These are phyloP conservation scores for Melaleuca quinquenervia DNA, from an alignment of 345 rosid genomes.

Conservation along the genomic window DNA sequence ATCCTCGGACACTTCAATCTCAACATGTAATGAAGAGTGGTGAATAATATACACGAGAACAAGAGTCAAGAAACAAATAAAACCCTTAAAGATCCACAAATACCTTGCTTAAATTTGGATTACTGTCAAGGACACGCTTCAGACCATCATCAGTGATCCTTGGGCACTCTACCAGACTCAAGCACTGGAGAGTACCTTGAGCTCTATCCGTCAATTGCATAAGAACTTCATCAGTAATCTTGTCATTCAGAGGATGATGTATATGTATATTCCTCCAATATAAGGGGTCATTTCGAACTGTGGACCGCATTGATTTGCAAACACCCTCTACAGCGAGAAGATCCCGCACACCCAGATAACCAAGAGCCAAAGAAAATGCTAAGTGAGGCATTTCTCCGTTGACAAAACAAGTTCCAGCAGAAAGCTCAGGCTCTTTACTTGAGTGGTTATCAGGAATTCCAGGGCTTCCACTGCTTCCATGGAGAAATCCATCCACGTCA, in stretches of 20 bases:
- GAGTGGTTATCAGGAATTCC: neutral
- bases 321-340: conserved; percentile 60
- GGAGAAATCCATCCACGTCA: neutral
- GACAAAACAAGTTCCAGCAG: neutral
- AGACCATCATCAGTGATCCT: conserved; percentile 69
- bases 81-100: neutral
- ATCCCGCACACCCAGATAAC: conserved; percentile 58
- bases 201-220: conserved; percentile 57
- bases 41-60: neutral
- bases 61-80: neutral
- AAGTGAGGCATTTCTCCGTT: conserved; percentile 30
- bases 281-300: conserved; percentile 49
- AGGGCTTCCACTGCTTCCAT: neutral
- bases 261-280: conserved; percentile 77
- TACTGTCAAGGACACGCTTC: conserved; percentile 42
- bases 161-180: conserved; percentile 72
- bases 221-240: conserved; percentile 76
- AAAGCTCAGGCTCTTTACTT: neutral
- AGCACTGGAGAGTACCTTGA: conserved; percentile 64
- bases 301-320: conserved; percentile 44
- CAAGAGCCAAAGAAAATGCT: conserved; percentile 49
- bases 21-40: neutral
- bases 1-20: neutral
- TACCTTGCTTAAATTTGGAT: conserved; percentile 67
- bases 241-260: conserved; percentile 70